A percentile compares a stretch with the other conserved stretches of the same genome.
Conservation (phyloP, 2,329 filamentous ascomycete genomes). For the Helminthosporium solani region DNA sequence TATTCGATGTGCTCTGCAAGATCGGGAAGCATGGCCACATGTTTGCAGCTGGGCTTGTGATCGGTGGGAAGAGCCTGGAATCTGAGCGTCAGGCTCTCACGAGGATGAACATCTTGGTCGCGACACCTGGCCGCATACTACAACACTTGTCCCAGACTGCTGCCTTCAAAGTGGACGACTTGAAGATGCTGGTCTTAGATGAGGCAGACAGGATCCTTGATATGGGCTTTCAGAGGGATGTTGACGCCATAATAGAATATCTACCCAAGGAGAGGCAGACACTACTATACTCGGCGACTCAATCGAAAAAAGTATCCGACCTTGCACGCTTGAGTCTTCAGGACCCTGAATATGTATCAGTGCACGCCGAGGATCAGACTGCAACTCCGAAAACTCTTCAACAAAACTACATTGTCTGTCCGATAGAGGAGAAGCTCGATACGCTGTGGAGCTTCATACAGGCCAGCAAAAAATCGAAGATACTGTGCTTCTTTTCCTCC, state of each 20-base stretch:
- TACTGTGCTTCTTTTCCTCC: conserved; percentile 91
- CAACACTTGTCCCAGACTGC: conserved; percentile 96
- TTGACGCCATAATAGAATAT: conserved; percentile 92
- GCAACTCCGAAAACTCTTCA: conserved; percentile 83
- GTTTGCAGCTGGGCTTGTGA: conserved; percentile 90
- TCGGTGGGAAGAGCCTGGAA: conserved; percentile 86
- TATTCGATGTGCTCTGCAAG: conserved; percentile 90
- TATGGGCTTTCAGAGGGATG: conserved; percentile 88
- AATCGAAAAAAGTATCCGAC: conserved; percentile 92
- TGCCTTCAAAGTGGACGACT: conserved; percentile 81
- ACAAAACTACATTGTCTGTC: conserved; percentile 87
- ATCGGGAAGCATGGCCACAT: conserved; percentile 79
- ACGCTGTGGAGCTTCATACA: conserved; percentile 92
- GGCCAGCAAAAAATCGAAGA: conserved; percentile 87
- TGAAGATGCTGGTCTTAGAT: conserved; percentile 91
- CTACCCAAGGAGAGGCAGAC: conserved; percentile 85
- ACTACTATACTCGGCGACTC: conserved; percentile 91
- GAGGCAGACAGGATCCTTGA: conserved; percentile 97
- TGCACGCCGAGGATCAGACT: conserved; percentile 76
- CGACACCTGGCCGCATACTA: conserved; percentile 90
- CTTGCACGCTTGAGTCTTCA: conserved; percentile 82
- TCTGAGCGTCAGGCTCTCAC: conserved; percentile 82
- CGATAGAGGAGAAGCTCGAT: conserved; percentile 84
- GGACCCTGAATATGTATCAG: conserved; percentile 92
- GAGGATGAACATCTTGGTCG: conserved; percentile 96